A percentile compares a stretch with the other conserved stretches of the same genome.
Conservation (phyloP, 176 grass and related monocot species). For the barley (Hordeum vulgare) region DNA sequence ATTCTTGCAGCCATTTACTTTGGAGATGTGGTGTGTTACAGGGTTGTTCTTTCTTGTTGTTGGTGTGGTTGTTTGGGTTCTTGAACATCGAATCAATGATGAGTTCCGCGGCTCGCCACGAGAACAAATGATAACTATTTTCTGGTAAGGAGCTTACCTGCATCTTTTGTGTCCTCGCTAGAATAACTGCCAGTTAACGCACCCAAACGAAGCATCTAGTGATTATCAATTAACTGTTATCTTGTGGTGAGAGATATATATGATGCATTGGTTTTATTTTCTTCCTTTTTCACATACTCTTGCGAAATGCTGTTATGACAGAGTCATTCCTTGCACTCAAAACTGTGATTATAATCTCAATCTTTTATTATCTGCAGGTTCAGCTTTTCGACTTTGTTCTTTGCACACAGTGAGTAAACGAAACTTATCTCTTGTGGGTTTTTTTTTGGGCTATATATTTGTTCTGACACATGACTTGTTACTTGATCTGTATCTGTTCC, state of each 20-base stretch:
- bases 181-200: background rate
- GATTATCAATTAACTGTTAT: background rate
- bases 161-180: background rate
- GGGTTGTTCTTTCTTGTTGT: slow-evolving; percentile 70
- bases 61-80: slow-evolving; percentile 82
- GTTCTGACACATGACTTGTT: background rate
- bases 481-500: slow-evolving; percentile 11
- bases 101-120: slow-evolving; percentile 80
- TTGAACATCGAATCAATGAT: slow-evolving; percentile 93
- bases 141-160: slow-evolving; percentile 50
- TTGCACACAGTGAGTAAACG: slow-evolving; percentile 86
- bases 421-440: slow-evolving; percentile 14
- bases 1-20: slow-evolving; percentile 83
- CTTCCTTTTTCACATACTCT: background rate
- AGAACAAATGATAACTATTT: slow-evolving; percentile 72
- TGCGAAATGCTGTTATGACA: background rate
- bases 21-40: slow-evolving; percentile 84
- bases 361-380: slow-evolving; percentile 58
- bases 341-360: slow-evolving; percentile 1
- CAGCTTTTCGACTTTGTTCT: slow-evolving; percentile 97
- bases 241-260: background rate
- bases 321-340: slow-evolving; percentile 7
- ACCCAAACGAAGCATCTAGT: background rate
- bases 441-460: slow-evolving; percentile 6
- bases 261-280: background rate